Evolutionary conservation across 345 rosid genomes (phyloP).

Genomic region (Hibiscus syriacus): DNA sequence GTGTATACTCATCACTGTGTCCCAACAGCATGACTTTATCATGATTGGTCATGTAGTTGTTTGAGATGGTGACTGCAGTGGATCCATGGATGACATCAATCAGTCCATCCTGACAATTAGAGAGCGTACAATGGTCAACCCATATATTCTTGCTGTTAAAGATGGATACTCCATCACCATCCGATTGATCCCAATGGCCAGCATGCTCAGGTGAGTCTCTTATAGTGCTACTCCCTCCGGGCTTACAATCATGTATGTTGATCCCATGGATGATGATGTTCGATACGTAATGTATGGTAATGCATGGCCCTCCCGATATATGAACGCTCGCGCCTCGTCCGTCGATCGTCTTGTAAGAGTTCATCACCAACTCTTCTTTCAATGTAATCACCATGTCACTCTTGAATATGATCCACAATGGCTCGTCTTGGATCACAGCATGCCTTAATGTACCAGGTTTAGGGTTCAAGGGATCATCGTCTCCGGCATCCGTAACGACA

Average conservation of each 20-base stretch:
- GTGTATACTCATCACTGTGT: not conserved
- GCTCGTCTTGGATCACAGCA: not conserved
- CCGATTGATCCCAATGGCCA: not conserved
- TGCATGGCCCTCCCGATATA: not conserved
- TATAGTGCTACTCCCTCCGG: not conserved
- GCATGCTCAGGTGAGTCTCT: slow-evolving; percentile 19
- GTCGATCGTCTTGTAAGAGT: not conserved
- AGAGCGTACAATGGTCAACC: not conserved
- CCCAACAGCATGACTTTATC: not conserved
- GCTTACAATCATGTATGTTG: slow-evolving; percentile 1
- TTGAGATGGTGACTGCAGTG: not conserved
- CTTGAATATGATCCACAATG: not conserved
- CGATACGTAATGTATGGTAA: not conserved
- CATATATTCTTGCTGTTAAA: not conserved
- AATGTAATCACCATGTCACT: not conserved
- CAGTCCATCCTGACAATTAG: not conserved
- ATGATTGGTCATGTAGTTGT: not conserved
- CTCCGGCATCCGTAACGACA: slow-evolving; percentile 45
- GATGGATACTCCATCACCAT: not conserved
- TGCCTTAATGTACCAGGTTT: not conserved
- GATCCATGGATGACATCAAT: not conserved
- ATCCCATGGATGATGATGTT: not conserved
- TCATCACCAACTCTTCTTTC: not conserved
- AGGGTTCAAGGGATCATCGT: not conserved
- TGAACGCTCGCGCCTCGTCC: not conserved